A percentile compares a stretch with the other conserved stretches of the same genome.
These are phyloP conservation scores for Saccharomycopsis capsularis DNA, from an alignment of 805 yeast genomes.

Conservation along the genomic window DNA sequence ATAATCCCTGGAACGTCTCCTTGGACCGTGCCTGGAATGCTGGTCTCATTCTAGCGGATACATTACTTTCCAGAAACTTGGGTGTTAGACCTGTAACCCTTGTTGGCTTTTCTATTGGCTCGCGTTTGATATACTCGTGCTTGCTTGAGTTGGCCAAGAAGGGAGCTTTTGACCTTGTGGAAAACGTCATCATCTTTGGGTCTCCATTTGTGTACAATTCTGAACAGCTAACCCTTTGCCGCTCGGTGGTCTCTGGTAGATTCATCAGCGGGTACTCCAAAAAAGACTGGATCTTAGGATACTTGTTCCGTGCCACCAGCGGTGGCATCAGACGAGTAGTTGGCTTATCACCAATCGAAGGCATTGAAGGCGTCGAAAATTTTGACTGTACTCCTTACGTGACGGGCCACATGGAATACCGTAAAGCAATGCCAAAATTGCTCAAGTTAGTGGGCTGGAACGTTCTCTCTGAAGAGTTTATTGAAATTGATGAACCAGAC, in stretches of 20 bases:
- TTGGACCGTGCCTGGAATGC: conserved; percentile 97
- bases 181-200: conserved; percentile 83
- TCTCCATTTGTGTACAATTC: conserved; percentile 74
- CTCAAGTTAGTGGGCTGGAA: conserved; percentile 66
- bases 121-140: conserved; percentile 87
- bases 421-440: conserved; percentile 85
- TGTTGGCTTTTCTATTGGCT: conserved; percentile 90
- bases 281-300: conserved; percentile 95
- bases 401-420: conserved; percentile 96
- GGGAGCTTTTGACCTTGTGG: conserved; percentile 83
- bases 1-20: conserved; percentile 97
- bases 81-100: conserved; percentile 90
- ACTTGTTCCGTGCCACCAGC: conserved; percentile 88
- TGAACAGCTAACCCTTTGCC: conserved; percentile 70
- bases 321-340: conserved; percentile 92
- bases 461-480: conserved; percentile 82
- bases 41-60: conserved; percentile 85
- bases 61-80: conserved; percentile 74
- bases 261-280: conserved; percentile 86
- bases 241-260: conserved; percentile 83
- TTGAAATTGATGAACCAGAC: conserved; percentile 94
- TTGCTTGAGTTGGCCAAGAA: conserved; percentile 74
- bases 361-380: conserved; percentile 65
- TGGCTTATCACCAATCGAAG: conserved; percentile 74
- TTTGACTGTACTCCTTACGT: conserved; percentile 80